Evolutionary conservation across 2,329 filamentous ascomycete species (phyloP), one percentile per base, ranked within the genome.

Genomic region (Tolypocladium cylindrosporum): DNA sequence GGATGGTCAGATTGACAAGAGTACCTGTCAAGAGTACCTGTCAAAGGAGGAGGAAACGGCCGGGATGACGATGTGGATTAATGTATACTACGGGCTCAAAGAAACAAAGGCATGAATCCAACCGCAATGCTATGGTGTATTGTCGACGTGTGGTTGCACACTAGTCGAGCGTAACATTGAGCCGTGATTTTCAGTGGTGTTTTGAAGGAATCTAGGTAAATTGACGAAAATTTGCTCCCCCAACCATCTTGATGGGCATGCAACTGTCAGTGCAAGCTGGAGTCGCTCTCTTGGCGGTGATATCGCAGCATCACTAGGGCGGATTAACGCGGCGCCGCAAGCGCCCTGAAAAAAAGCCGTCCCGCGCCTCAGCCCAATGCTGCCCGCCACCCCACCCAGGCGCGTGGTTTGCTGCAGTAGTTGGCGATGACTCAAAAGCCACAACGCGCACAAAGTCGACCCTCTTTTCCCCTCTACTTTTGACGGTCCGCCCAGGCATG

Each of bases 1-100:
- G 54, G 65, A 2, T 81, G 77, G 48, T 9, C 9, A 37, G 7
- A 9, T 11, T 34, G 27, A 13, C 48, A 36, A 36, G 10, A 19
- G 19, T 2, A 52, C 31, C 2, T 36, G 10, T 21, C 48, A 14
- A 21, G 10, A 19, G 19, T 2, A 52, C 31, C 2, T 36, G 10
- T 21, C 48, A 14, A 21, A 37, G 48, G 14, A 9, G 24, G 45
- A 31, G 11, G 7, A 34, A 8, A 34, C 19, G 9, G n/a, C 19
- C 19, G 31, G 10, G 31, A 40, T 40, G 39, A 40, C 16, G 14
- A 14, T 34, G 19, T 3, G 37, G 21, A 31, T 19, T 31, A 16
- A n/a, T 55, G 39, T 55, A 34, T 21, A 41, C 53, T 42, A 55
- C 53, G 7, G 31, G 39, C n/a, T 42, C 19, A 21, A 42, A 34